Evolutionary conservation across 1,284 basidiomycete species (phyloP), one percentile per base, ranked within the genome.

Genomic region (Ceratobasidium sp.): DNA sequence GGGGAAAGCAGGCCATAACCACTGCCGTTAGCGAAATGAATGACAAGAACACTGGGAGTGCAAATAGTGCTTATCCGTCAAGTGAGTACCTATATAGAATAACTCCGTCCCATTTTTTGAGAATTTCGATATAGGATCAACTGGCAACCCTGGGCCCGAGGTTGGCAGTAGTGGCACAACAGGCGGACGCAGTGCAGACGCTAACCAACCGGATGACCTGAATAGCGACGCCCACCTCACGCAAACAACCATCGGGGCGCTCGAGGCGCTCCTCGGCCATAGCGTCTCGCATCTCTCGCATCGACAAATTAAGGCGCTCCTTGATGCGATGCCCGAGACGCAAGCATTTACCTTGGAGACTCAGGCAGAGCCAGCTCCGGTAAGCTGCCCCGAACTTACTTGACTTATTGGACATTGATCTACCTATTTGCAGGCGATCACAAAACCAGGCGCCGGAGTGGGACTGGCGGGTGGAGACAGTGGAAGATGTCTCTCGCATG

Each of bases 31-130:
- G 33, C 33, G 45, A 44, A n/a, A 33, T 6, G 45, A 29, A 44
- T 22, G 17, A n/a, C n/a, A 62, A 62, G 41, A n/a, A 62, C 19
- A n/a, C 22, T 44, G 22, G 41, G 36, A 45, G 45, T 24, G 7
- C 59, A 33, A 45, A 22, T n/a, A 62, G 45, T 19, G 33, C 59
- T 22, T 14, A 19, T 22, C 41, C 59, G 59, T 62, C 59, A 41
- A 44, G 59, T 62, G 59, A 44, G 59, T 62, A 56, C 57, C 19
- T n/a, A n/a, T n/a, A n/a, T n/a, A n/a, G n/a, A n/a, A n/a, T n/a
- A n/a, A n/a, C n/a, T n/a, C n/a, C n/a, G n/a, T n/a, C n/a, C n/a
- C n/a, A n/a, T n/a, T n/a, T n/a, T n/a, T n/a, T n/a, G n/a, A n/a
- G n/a, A n/a, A n/a, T n/a, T n/a, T n/a, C n/a, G n/a, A n/a, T n/a